Percentiles rank a stretch among this genome's conserved stretches.
These are phyloP conservation scores for Venturia nashicola DNA, from an alignment of 2,329 filamentous ascomycete genomes.

Conservation along the genomic window DNA sequence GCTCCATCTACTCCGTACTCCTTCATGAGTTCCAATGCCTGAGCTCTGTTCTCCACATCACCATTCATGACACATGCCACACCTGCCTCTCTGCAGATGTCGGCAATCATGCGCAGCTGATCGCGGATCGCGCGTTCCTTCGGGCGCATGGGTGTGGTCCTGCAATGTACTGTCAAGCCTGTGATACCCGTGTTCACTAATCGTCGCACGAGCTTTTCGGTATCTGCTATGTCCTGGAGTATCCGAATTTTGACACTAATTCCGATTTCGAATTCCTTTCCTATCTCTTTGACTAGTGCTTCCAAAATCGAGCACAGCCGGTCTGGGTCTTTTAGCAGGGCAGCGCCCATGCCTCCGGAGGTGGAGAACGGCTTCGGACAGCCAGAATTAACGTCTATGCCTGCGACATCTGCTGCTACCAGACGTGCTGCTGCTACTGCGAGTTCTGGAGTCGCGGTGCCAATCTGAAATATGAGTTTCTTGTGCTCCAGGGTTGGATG, in stretches of 20 bases:
- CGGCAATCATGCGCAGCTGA: slow-evolving; percentile 72
- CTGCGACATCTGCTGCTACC: slow-evolving; percentile 76
- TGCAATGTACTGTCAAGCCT: slow-evolving; percentile 85
- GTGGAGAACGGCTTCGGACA: slow-evolving; percentile 97
- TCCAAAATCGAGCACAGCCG: slow-evolving; percentile 71
- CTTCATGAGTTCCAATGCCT: slow-evolving; percentile 57
- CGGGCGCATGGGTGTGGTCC: slow-evolving; percentile 90
- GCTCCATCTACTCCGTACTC: slow-evolving; percentile 85
- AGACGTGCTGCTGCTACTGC: slow-evolving; percentile 77
- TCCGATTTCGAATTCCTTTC: slow-evolving; percentile 68
- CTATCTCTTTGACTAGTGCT: slow-evolving; percentile 67
- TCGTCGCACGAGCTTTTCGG: slow-evolving; percentile 61
- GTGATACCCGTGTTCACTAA: slow-evolving; percentile 84
- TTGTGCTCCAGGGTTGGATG: slow-evolving; percentile 65
- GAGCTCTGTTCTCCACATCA: slow-evolving; percentile 65
- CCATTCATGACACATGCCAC: slow-evolving; percentile 95
- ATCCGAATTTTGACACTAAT: slow-evolving; percentile 96
- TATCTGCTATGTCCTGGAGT: slow-evolving; percentile 63
- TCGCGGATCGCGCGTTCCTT: slow-evolving; percentile 75
- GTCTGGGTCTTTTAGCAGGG: slow-evolving; percentile 74
- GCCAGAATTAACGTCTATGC: slow-evolving; percentile 96
- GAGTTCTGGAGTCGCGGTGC: slow-evolving; percentile 68
- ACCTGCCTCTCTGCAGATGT: slow-evolving; percentile 69
- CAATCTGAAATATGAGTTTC: slow-evolving; percentile 81
- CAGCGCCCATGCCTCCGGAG: slow-evolving; percentile 87